Base-by-base conservation (phyloP, 371 early-diverging fungal species). In the Basidiobolus meristosporus region DNA sequence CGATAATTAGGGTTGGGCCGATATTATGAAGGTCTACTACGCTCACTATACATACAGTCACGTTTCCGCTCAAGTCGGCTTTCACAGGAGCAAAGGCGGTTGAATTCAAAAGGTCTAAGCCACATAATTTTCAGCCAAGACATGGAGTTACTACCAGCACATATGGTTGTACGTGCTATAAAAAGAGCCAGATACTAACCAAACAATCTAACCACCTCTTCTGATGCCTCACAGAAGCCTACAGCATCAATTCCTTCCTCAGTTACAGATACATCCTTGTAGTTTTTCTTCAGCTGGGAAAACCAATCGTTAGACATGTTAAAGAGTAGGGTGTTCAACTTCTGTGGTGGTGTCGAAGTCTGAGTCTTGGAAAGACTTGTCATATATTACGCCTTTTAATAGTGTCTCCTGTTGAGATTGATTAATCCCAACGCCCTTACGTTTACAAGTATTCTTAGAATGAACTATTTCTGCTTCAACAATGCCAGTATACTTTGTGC, bases 1-100 rank as follows among this genome's bases (percentile, higher is more conserved):
- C 14, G 28, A 37, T 40, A 42, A 26, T 22, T 21, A 41, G 9
- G 7, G 19, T 14, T 14, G 36, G 16, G 7, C 10, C 6, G 37
- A 26, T 15, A 34, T 31, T 40, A 34, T 43, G 21, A n/a, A 30
- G 33, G 21, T 22, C 34, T 22, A 41, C 14, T 26, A 9, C 26
- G 3, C 9, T 5, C 9, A 5, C 9, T 19, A 39, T 40, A 36
- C 45, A 43, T 65, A 89, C 89, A 49, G 62, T 59, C 45, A 90
- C 65, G 62, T 92, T 92, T 46, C 88, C 90, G 37, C 59, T 69
- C 68, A 95, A 83, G 51, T 92, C 96, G 20, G 58, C 62, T 57
- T 86, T 83, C 41, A 95, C 88, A 9, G 78, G 69, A 18, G 54
- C 41, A 52, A 95, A 91, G 1, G 89, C 89, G 29, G 70, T 44